A percentile compares a stretch with the other conserved stretches of the same genome.
phyloP scores from a whole-genome alignment of 192 early-diverging fungal genomes.

The Umbelopsis sp. region DNA sequence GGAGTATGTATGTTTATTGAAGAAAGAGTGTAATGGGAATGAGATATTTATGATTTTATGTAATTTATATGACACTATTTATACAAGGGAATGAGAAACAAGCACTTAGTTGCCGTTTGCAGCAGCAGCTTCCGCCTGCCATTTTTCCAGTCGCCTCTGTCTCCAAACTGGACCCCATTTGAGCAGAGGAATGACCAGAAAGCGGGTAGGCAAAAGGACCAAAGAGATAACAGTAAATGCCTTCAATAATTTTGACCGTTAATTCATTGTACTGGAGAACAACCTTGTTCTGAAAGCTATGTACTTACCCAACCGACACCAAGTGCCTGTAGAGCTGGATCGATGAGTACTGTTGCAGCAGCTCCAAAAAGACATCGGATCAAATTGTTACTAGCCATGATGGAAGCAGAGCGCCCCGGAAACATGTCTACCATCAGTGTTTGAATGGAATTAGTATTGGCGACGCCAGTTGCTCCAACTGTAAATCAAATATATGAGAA shows the following conservation, averaged over 20 bases:
- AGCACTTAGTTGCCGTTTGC: not conserved
- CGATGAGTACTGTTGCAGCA: slow-evolving; percentile 16
- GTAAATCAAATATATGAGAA: not conserved
- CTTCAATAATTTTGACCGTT: not conserved
- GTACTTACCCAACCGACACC: slow-evolving; percentile 22
- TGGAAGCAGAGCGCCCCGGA: slow-evolving; percentile 21
- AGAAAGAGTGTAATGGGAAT: not conserved
- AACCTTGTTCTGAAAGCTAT: not conserved
- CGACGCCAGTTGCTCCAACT: slow-evolving; percentile 19
- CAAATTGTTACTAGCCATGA: slow-evolving; percentile 29
- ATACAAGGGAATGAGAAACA: not conserved
- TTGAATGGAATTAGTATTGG: slow-evolving; percentile 18
- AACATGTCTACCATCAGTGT: slow-evolving; percentile 30
- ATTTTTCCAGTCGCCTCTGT: not conserved
- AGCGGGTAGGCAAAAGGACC: slow-evolving; percentile 5
- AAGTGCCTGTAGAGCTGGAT: slow-evolving; percentile 2
- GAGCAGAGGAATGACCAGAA: slow-evolving; percentile 17
- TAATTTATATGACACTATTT: not conserved
- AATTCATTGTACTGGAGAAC: not conserved
- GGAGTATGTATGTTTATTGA: not conserved
- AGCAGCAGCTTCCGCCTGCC: not conserved
- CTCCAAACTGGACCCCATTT: slow-evolving; percentile 27
- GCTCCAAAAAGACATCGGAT: slow-evolving; percentile 27
- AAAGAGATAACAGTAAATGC: slow-evolving; percentile 27
- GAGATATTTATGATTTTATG: not conserved